These are phyloP conservation scores for Allium cepa DNA, from an alignment of 106 monocot genomes.

Conservation along the genomic window DNA sequence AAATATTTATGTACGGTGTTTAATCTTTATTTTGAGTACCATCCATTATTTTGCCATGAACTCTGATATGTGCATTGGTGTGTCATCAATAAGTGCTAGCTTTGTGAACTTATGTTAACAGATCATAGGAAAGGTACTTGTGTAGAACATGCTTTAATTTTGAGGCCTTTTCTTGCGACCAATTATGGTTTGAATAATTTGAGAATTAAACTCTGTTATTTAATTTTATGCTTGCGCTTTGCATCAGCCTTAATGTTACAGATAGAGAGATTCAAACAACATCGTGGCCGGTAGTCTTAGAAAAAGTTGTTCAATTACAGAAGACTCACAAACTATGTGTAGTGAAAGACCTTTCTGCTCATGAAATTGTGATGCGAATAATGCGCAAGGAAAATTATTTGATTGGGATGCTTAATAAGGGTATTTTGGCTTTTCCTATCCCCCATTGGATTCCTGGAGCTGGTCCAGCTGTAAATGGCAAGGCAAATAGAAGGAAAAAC, in stretches of 20 bases:
- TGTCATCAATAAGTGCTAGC: no score
- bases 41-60: no score
- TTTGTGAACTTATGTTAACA: no score
- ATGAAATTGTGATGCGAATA: constrained; percentile 90
- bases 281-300: constrained; percentile 73
- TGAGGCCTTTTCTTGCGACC: no score
- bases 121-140: no score
- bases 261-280: constrained; percentile 87
- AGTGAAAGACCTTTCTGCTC: constrained; percentile 86
- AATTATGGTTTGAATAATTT: background rate
- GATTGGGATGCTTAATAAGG: constrained; percentile 98
- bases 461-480: constrained; percentile 54
- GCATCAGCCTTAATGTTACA: constrained; percentile 68
- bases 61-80: no score
- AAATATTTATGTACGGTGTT: no score
- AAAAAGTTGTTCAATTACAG: constrained; percentile 82
- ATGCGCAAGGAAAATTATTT: constrained; percentile 99
- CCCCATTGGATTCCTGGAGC: constrained; percentile 78
- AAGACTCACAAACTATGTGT: constrained; percentile 75
- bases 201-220: background rate
- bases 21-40: no score
- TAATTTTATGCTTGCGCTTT: constrained; percentile 10
- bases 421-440: constrained; percentile 79
- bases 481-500: constrained; percentile 45
- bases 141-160: no score